Evolutionary conservation across 352 stramenopile species (phyloP).

Genomic region (Pythium periplocum): DNA sequence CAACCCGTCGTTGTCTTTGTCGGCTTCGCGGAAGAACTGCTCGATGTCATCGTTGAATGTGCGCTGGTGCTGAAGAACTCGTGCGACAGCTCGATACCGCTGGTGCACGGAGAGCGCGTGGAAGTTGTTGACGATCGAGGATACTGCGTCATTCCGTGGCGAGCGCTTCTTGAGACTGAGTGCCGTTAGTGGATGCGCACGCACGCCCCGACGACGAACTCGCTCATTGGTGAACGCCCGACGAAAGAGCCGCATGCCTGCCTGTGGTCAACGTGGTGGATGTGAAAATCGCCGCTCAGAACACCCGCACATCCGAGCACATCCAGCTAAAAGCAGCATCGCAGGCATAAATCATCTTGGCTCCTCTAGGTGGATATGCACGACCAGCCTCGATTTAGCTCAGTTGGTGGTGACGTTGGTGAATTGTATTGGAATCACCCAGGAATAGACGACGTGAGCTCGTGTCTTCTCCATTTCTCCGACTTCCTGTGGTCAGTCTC

Average conservation of each 20-base stretch:
- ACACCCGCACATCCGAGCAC: no score
- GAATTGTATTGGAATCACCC: background rate
- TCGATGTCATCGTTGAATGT: slow-evolving; percentile 56
- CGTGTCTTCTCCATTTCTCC: no score
- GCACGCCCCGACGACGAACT: slow-evolving; percentile 14
- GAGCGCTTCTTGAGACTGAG: background rate
- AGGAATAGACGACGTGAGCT: background rate
- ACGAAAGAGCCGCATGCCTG: slow-evolving; percentile 17
- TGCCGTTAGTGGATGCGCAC: background rate
- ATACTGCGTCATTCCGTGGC: slow-evolving; percentile 19
- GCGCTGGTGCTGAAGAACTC: slow-evolving; percentile 38
- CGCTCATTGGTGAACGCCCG: slow-evolving; percentile 12
- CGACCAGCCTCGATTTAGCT: no score
- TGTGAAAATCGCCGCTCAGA: no score
- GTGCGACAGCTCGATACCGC: slow-evolving; percentile 40
- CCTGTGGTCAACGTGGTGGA: no score
- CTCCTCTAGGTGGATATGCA: no score
- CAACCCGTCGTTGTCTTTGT: slow-evolving; percentile 64
- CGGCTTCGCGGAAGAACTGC: slow-evolving; percentile 55
- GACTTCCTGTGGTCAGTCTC: no score
- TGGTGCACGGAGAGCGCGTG: slow-evolving; percentile 55
- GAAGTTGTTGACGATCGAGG: slow-evolving; percentile 50
- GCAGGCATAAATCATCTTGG: no score
- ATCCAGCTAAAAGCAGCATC: no score
- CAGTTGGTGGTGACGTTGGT: background rate